phyloP scores from a whole-genome alignment of 2,329 filamentous ascomycete genomes.

The Fusarium humuli region DNA sequence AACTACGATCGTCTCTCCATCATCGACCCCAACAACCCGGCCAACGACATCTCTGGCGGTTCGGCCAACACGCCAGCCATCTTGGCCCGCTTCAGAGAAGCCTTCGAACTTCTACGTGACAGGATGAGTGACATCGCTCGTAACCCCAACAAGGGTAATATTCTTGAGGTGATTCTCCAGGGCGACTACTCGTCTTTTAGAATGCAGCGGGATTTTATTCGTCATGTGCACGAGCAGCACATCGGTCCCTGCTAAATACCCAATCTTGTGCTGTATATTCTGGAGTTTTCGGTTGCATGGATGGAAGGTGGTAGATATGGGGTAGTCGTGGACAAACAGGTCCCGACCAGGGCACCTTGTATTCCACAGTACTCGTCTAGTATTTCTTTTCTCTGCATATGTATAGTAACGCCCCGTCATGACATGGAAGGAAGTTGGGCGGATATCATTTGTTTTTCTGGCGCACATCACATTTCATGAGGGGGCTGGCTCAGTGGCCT shows the following conservation, averaged over 20 bases:
- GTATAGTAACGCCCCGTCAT: slow-evolving; percentile 45
- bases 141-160: slow-evolving; percentile 49
- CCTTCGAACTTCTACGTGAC: slow-evolving; percentile 67
- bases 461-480: slow-evolving; percentile 35
- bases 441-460: slow-evolving; percentile 5
- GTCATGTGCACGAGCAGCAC: slow-evolving; percentile 60
- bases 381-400: slow-evolving; percentile 19
- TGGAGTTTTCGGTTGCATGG: slow-evolving; percentile 34
- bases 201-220: slow-evolving; percentile 73
- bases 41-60: slow-evolving; percentile 92
- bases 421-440: slow-evolving; percentile 28
- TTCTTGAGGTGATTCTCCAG: slow-evolving; percentile 78
- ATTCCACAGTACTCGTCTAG: not conserved
- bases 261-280: slow-evolving; percentile 11
- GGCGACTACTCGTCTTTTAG: slow-evolving; percentile 84
- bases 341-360: not conserved
- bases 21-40: slow-evolving; percentile 86
- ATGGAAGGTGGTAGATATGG: not conserved
- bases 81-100: slow-evolving; percentile 74
- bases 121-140: slow-evolving; percentile 66
- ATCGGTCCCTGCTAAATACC: slow-evolving; percentile 49
- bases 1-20: slow-evolving; percentile 81
- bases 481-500: slow-evolving; percentile 42
- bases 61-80: slow-evolving; percentile 78
- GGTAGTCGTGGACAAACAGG: not conserved